These are phyloP conservation scores for Amphichorda felina DNA, from an alignment of 2,329 filamentous ascomycete genomes.

Conservation along the genomic window DNA sequence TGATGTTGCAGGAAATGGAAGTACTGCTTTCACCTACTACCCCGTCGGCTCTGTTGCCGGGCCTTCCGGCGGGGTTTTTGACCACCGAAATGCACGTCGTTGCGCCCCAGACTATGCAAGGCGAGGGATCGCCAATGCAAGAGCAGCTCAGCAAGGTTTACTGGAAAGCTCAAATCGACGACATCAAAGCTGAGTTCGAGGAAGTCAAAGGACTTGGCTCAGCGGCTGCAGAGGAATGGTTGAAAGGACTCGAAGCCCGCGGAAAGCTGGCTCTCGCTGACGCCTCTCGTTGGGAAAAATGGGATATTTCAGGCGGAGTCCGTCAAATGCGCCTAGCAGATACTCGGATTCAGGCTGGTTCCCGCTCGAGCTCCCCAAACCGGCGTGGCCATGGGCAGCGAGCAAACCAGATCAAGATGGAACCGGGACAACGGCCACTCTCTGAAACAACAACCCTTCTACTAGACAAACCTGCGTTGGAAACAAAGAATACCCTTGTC, in stretches of 20 bases:
- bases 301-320: constrained; percentile 39
- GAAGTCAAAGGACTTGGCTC: constrained; percentile 54
- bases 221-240: constrained; percentile 64
- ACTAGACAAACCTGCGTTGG: neutral
- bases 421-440: too few species aligned
- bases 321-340: neutral
- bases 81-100: constrained; percentile 50
- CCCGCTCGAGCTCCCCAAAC: too few species aligned
- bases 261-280: constrained; percentile 50
- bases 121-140: constrained; percentile 29
- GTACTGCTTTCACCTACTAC: constrained; percentile 49
- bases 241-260: constrained; percentile 57
- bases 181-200: constrained; percentile 49
- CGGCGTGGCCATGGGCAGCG: too few species aligned
- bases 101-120: constrained; percentile 40
- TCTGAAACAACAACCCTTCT: too few species aligned
- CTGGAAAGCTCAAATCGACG: constrained; percentile 48
- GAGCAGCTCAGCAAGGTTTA: constrained; percentile 54
- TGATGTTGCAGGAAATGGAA: constrained; percentile 49
- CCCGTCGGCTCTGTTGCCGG: constrained; percentile 50
- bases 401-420: too few species aligned
- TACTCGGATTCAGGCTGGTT: neutral
- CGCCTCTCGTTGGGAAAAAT: constrained; percentile 63
- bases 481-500: too few species aligned
- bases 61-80: constrained; percentile 57